Base-by-base conservation (phyloP, 2,329 filamentous ascomycete species). In the Beauveria bassiana region DNA sequence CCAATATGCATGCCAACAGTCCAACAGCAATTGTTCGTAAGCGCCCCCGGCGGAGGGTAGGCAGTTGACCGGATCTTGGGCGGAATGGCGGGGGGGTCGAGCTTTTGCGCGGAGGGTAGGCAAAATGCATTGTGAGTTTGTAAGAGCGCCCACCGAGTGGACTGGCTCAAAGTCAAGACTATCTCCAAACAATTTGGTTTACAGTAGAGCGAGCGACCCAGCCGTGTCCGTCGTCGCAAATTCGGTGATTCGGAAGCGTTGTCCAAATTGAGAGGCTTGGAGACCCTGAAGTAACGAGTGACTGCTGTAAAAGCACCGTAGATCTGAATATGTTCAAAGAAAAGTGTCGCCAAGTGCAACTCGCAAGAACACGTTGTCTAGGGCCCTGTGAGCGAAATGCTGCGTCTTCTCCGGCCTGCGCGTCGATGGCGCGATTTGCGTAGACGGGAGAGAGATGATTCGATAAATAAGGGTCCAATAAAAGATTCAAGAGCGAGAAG, bases 71-170 rank as follows among this genome's bases (percentile, higher is more conserved):
- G 66, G 82, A 80, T 69, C 86, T 81, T 53, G 83, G 80, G 66
- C 81, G 81, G 75, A 90, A 93, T 34, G 88, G 86, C 66, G 86
- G 85, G 66, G 89, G 85, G 71, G 88, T 86, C 66, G 90, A 93
- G 70, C 84, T 86, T 77, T 93, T 96, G 74, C 92, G 88, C 70
- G 91, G 85, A 61, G 92, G 92, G 69, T 96, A 87, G 65, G 93
- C 91, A 80, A 93, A 92, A 74, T 96, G 93, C 91, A 96, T 95
- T 68, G 69, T 62, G 61, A 46, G 2, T 26, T 47, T 22, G 45
- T 26, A 10, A 20, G 28, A 47, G 54, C 61, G 47, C 38, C 54
- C 61, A 46, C 38, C 12, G 1, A 6, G 47, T 31, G 54, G 42
- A 54, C 31, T 42, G 22, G 14, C 43, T 55, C 42, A 14, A 4